phyloP scores from a whole-genome alignment of 768 basidiomycete species.

The Lactarius tabidus region DNA sequence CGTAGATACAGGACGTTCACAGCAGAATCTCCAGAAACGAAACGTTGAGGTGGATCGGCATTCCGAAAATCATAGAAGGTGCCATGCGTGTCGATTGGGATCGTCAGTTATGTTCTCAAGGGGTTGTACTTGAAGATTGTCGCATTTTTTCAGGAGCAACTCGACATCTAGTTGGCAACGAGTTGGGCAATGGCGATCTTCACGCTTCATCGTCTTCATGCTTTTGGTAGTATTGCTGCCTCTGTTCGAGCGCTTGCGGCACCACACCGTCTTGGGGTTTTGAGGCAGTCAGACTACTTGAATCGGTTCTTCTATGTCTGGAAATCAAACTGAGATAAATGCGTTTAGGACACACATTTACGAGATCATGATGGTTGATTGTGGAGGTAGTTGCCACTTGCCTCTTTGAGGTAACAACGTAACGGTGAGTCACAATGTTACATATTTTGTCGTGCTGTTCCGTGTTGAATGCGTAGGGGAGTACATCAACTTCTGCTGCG shows the following conservation, averaged over 20 bases:
- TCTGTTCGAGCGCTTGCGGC: not conserved
- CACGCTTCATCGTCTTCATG: not conserved
- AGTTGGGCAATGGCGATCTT: not conserved
- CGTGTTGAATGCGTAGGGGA: not conserved
- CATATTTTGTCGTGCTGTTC: not conserved
- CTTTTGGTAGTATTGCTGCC: not conserved
- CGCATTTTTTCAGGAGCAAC: not conserved
- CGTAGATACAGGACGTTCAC: not conserved
- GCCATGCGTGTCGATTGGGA: not conserved
- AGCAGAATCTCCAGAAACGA: not conserved
- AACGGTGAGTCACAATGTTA: constrained; percentile 8
- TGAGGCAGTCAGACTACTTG: constrained; percentile 13
- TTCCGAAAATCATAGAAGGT: not conserved
- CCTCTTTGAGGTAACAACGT: constrained; percentile 1
- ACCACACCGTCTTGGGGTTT: not conserved
- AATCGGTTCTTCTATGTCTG: constrained; percentile 8
- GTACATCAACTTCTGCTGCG: constrained; percentile 3
- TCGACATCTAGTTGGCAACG: not conserved
- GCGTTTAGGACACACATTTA: constrained; percentile 3
- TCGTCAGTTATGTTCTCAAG: not conserved
- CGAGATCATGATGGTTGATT: constrained; percentile 6
- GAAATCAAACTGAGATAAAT: constrained; percentile 11
- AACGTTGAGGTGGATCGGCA: not conserved
- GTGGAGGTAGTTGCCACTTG: not conserved
- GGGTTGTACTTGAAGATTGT: not conserved